These are phyloP conservation scores for Botryococcus braunii DNA, from an alignment of 163 green algal genomes.

Conservation along the genomic window DNA sequence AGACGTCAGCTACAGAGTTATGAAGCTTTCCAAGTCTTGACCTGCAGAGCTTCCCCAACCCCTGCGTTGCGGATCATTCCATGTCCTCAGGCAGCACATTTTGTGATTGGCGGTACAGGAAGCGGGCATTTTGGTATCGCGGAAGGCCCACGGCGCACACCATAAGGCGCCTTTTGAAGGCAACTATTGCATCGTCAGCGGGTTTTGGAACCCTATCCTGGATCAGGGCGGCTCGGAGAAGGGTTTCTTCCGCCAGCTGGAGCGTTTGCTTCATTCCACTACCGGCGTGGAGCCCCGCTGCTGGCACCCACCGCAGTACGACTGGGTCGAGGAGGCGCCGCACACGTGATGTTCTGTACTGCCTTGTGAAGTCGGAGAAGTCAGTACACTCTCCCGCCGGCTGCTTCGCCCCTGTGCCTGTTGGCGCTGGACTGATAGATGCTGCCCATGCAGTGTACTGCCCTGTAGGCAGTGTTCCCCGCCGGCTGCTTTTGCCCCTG, in stretches of 20 bases:
- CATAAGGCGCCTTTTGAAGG: constrained; percentile 88
- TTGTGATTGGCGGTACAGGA: constrained; percentile 64
- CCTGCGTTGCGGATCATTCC: not conserved
- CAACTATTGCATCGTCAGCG: constrained; percentile 97
- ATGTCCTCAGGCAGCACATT: not conserved
- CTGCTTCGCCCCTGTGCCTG: too few relatives aligned
- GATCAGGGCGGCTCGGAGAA: constrained; percentile 44
- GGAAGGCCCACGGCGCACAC: constrained; percentile 86
- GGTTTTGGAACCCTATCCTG: constrained; percentile 80
- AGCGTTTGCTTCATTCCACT: constrained; percentile 50
- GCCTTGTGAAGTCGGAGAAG: too few relatives aligned
- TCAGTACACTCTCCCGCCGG: too few relatives aligned
- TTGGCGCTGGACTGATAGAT: too few relatives aligned
- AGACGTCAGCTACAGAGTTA: not conserved
- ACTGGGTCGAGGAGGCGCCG: too few relatives aligned
- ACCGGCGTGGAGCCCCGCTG: constrained; percentile 80
- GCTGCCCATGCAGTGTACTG: too few relatives aligned
- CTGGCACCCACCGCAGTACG: constrained; percentile 61
- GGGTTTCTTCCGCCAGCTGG: constrained; percentile 62
- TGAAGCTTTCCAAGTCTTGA: not conserved
- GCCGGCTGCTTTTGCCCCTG: too few relatives aligned
- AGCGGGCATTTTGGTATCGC: constrained; percentile 71
- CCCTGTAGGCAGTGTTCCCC: too few relatives aligned
- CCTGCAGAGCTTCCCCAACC: not conserved
- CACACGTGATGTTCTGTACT: too few relatives aligned